Base-by-base conservation (phyloP, 139 green algal species). In the Auxenochlorella protothecoides region DNA sequence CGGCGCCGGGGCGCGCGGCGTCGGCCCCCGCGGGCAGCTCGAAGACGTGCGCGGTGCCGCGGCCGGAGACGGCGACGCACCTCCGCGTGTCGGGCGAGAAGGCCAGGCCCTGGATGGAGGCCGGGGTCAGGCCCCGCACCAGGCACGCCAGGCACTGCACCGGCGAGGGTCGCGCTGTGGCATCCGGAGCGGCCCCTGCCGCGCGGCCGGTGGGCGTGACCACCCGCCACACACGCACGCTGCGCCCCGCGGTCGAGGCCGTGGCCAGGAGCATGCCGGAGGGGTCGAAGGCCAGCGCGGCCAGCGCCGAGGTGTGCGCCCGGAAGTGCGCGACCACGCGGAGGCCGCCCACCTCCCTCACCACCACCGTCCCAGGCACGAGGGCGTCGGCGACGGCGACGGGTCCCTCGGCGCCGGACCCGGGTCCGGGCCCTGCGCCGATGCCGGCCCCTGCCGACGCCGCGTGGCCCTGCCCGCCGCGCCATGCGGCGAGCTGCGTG, bases 111-210 rank as follows among this genome's bases (percentile, higher is more conserved):
- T 84, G 71, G 55, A 92, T 81, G 15, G 86, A 81, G 0, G 84
- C 81, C 3, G 86, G 85, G 9, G 89, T 86, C 14, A 94, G 55
- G 7, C 89, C 88, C n/a, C 85, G 84, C 44, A 87, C 73, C 64
- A 94, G 70, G 59, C 84, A 84, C 72, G 68, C 74, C 65, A 76
- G 65, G 61, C 27, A 44, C 27, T 68, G 59, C 13, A 77, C 57
- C 3, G 69, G 72, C 14, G 63, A 67, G 62, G 64, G 27, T 53
- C 62, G 6, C 56, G 53, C 53, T 9, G 15, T 63, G 2, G 64
- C 12, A 63, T 3, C 70, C 14, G 27, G 59, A 9, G 59, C 65
- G 0, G 13, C 52, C 72, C 54, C 59, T 59, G 4, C 53, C 15
- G 2, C 44, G 13, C 5, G 14, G 4, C n/a, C 7, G 5, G 62